A percentile compares a stretch with the other conserved stretches of the same genome.
These are phyloP conservation scores for Suillus sp. DNA, from an alignment of 768 basidiomycete genomes.

Conservation along the genomic window DNA sequence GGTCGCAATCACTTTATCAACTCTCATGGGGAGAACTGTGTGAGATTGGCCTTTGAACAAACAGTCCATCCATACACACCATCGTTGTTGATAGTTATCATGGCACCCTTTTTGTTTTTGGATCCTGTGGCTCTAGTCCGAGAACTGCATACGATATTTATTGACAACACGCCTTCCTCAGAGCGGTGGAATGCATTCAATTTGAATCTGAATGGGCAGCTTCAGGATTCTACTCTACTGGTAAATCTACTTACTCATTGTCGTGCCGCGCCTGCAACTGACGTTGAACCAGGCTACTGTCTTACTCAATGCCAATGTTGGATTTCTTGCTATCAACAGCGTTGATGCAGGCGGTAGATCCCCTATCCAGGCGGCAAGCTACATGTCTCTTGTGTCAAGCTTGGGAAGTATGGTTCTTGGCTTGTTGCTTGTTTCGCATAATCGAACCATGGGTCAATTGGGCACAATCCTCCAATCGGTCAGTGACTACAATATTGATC, in stretches of 20 bases:
- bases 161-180: slow-evolving; percentile 45
- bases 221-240: slow-evolving; percentile 54
- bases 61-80: slow-evolving; percentile 32
- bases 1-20: slow-evolving; percentile 41
- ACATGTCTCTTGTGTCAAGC: slow-evolving; percentile 40
- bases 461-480: slow-evolving; percentile 33
- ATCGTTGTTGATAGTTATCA: slow-evolving; percentile 40
- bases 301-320: slow-evolving; percentile 53
- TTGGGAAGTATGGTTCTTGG: slow-evolving; percentile 40
- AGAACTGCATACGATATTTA: slow-evolving; percentile 48
- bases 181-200: slow-evolving; percentile 49
- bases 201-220: slow-evolving; percentile 46
- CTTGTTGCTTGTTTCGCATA: slow-evolving; percentile 40
- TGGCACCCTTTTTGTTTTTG: slow-evolving; percentile 51
- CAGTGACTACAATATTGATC: slow-evolving; percentile 15
- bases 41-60: slow-evolving; percentile 41
- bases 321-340: slow-evolving; percentile 53
- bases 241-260: slow-evolving; percentile 35
- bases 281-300: slow-evolving; percentile 43
- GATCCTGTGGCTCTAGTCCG: slow-evolving; percentile 50
- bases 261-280: not conserved
- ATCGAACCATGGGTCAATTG: slow-evolving; percentile 28
- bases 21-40: slow-evolving; percentile 45
- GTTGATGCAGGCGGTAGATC: slow-evolving; percentile 31
- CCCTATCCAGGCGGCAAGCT: slow-evolving; percentile 38